Conservation (phyloP, 139 green algal species). For the Penium margaritaceum region DNA sequence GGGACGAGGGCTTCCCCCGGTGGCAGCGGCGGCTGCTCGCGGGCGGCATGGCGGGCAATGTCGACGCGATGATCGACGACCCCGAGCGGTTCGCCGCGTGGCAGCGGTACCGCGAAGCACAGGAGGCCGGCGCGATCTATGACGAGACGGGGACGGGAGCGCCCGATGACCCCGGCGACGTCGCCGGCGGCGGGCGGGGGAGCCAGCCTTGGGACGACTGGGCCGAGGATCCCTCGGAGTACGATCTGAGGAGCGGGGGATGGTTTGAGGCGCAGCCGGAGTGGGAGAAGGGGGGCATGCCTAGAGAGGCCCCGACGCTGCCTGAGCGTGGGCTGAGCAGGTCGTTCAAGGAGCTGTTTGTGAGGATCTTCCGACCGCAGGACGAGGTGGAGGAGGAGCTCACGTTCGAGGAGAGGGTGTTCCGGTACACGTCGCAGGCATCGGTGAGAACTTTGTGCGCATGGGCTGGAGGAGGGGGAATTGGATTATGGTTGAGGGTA, state of each 20-base stretch:
- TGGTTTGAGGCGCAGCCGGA: slow-evolving; percentile 31
- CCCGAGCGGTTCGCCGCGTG: slow-evolving; percentile 14
- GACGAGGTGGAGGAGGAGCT: slow-evolving; percentile 35
- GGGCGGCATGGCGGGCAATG: slow-evolving; percentile 7
- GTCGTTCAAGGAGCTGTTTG: slow-evolving; percentile 33
- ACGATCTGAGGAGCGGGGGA: slow-evolving; percentile 3
- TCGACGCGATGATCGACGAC: slow-evolving; percentile 24
- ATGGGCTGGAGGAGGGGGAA: too few relatives aligned
- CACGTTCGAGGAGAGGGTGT: slow-evolving; percentile 33
- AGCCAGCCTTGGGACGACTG: slow-evolving; percentile 28
- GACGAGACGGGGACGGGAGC: too few relatives aligned
- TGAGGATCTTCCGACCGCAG: slow-evolving; percentile 20
- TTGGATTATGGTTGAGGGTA: not conserved
- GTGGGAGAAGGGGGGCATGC: slow-evolving; percentile 30
- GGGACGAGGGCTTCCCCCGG: too few relatives aligned
- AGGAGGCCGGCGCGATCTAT: too few relatives aligned
- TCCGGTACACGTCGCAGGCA: slow-evolving; percentile 30
- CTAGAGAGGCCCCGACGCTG: slow-evolving; percentile 12
- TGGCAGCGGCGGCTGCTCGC: not conserved
- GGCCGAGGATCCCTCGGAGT: slow-evolving; percentile 15
- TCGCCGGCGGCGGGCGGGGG: slow-evolving; percentile 5
- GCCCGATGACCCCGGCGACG: too few relatives aligned
- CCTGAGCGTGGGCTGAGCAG: slow-evolving; percentile 38
- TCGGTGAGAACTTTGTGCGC: too few relatives aligned
- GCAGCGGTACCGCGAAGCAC: slow-evolving; percentile 3